phyloP scores from a whole-genome alignment of 2,329 filamentous ascomycete genomes.

The Phialophora chinensis region DNA sequence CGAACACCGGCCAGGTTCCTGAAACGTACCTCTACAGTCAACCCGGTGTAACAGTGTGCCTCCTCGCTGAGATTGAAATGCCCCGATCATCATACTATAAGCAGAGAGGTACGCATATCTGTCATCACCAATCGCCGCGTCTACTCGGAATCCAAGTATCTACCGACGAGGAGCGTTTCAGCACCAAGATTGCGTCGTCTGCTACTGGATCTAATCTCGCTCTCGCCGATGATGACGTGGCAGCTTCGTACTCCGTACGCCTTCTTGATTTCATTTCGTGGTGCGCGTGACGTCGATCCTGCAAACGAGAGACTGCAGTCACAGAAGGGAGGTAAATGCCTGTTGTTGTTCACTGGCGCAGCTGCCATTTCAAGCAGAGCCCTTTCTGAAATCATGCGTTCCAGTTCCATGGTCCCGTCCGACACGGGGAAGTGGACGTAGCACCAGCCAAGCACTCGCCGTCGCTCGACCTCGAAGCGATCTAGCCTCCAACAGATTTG shows the following conservation, averaged over 20 bases:
- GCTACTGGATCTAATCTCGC: background rate
- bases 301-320: background rate
- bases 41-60: conserved; percentile 12
- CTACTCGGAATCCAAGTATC: conserved; percentile 7
- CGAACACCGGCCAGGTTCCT: background rate
- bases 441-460: background rate
- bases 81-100: conserved; percentile 7
- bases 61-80: conserved; percentile 10
- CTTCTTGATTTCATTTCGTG: conserved; percentile 12
- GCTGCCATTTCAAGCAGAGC: background rate
- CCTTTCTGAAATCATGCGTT: background rate
- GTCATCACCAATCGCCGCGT: conserved; percentile 13
- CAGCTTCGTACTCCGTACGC: conserved; percentile 17
- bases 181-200: background rate
- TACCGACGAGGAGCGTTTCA: conserved; percentile 7
- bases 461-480: background rate
- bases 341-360: background rate
- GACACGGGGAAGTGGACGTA: conserved; percentile 13
- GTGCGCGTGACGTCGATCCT: conserved; percentile 3
- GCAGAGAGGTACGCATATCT: conserved; percentile 2
- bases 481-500: background rate
- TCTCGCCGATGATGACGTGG: conserved; percentile 16
- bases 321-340: background rate
- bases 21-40: conserved; percentile 5
- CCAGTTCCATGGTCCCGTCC: conserved; percentile 13